Conservation (phyloP, 768 basidiomycete species). For the Exidia glandulosa region DNA sequence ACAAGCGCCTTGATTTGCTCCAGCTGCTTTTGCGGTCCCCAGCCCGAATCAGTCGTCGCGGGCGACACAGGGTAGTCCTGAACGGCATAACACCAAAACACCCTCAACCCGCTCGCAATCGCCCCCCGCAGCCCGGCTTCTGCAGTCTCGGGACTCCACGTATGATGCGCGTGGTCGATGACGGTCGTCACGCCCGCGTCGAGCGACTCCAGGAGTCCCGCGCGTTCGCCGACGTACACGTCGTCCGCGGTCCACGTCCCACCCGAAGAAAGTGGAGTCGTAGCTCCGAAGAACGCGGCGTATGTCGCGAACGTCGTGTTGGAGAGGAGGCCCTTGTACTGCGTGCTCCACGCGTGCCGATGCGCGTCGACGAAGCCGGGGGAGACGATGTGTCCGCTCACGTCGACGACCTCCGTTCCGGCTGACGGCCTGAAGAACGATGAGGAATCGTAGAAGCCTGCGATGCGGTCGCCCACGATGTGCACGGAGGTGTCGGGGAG, state of each 20-base stretch:
- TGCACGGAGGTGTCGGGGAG: constrained; percentile 12
- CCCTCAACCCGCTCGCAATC: neutral
- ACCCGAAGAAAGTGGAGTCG: neutral
- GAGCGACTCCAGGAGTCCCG: neutral
- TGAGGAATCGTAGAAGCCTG: constrained; percentile 12
- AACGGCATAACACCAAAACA: neutral
- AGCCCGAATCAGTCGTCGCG: neutral
- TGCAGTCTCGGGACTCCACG: neutral
- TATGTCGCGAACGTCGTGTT: neutral
- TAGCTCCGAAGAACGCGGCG: neutral
- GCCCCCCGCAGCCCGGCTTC: neutral
- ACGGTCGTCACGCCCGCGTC: neutral
- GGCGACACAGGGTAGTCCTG: neutral
- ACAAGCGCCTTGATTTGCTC: neutral
- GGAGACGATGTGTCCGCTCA: constrained; percentile 16
- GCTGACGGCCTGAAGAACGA: too few relatives aligned
- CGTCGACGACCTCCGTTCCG: constrained; percentile 19
- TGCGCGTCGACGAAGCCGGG: constrained; percentile 23
- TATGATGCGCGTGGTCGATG: neutral
- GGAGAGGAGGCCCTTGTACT: neutral
- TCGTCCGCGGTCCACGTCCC: neutral
- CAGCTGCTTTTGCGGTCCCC: neutral
- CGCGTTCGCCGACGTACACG: neutral
- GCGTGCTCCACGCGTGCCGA: constrained; percentile 2
- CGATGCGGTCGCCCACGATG: constrained; percentile 15